phyloP scores from a whole-genome alignment of 139 green algal genomes.

The Klebsormidium nitens region DNA sequence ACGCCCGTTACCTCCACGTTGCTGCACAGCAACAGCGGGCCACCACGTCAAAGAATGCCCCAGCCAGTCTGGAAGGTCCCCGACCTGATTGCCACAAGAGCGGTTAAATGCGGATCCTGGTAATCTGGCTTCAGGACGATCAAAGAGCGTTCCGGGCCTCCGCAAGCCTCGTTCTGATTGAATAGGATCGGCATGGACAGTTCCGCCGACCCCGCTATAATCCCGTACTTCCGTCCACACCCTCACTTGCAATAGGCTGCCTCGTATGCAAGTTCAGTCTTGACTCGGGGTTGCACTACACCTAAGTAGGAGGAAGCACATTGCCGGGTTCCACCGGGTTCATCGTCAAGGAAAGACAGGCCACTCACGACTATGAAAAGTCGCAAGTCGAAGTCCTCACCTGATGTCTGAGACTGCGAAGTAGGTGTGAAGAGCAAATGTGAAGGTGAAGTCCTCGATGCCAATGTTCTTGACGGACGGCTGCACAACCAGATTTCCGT shows the following conservation, averaged over 20 bases:
- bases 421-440: constrained; percentile 50
- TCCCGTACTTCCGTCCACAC: too few species aligned
- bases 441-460: constrained; percentile 42
- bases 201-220: too few species aligned
- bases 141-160: neutral
- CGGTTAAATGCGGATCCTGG: neutral
- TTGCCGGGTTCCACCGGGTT: neutral
- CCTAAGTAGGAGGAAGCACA: neutral
- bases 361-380: neutral
- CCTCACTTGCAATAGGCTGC: too few species aligned
- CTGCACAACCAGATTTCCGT: constrained; percentile 24
- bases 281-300: neutral
- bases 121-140: neutral
- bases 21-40: neutral
- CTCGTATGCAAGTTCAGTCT: too few species aligned
- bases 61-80: neutral
- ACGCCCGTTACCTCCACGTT: constrained; percentile 31
- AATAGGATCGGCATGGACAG: neutral
- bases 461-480: constrained; percentile 39
- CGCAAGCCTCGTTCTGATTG: too few species aligned
- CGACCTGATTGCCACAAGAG: neutral
- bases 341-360: neutral
- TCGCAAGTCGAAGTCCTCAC: constrained; percentile 5
- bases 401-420: constrained; percentile 41
- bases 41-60: neutral